Conservation (phyloP, 768 basidiomycete species). For the Mycena alexandri region DNA sequence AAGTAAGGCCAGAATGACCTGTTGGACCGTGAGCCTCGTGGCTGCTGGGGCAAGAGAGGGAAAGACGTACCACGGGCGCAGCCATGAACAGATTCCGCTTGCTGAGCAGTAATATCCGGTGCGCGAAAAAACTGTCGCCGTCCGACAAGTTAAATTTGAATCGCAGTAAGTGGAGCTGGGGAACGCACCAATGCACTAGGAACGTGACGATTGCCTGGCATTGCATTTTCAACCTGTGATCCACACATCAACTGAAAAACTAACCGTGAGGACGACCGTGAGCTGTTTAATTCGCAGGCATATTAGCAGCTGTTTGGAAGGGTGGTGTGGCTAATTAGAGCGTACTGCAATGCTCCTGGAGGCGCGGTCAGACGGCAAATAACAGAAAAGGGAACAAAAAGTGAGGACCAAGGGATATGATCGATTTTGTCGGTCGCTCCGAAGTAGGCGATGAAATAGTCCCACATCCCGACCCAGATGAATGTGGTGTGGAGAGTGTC, state of each 20-base stretch:
- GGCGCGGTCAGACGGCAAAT: background rate
- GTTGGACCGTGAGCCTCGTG: background rate
- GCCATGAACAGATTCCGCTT: slow-evolving; percentile 51
- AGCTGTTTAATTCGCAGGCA: slow-evolving; percentile 41
- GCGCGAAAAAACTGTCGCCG: slow-evolving; percentile 16
- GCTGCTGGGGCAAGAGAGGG: background rate
- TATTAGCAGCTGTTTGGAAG: background rate
- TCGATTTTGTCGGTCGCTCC: slow-evolving; percentile 55
- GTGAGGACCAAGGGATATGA: slow-evolving; percentile 57
- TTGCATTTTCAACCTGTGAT: background rate
- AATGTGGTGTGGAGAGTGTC: slow-evolving; percentile 57
- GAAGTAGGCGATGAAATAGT: slow-evolving; percentile 58
- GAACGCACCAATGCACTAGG: slow-evolving; percentile 63
- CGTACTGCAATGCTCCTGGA: slow-evolving; percentile 56
- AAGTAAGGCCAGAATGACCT: slow-evolving; percentile 47
- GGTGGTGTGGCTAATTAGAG: background rate
- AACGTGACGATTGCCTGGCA: slow-evolving; percentile 60
- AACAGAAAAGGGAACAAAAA: background rate
- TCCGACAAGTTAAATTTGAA: background rate
- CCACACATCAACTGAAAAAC: slow-evolving; percentile 5
- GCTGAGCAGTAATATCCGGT: slow-evolving; percentile 43
- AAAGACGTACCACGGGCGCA: slow-evolving; percentile 46
- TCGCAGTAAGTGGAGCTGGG: slow-evolving; percentile 6
- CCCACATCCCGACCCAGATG: slow-evolving; percentile 56
- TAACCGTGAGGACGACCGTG: slow-evolving; percentile 51